Evolutionary conservation across 148 eudicot species (phyloP), one percentile per base, ranked within the genome.

Genomic region (Heliamphora exappendiculata): DNA sequence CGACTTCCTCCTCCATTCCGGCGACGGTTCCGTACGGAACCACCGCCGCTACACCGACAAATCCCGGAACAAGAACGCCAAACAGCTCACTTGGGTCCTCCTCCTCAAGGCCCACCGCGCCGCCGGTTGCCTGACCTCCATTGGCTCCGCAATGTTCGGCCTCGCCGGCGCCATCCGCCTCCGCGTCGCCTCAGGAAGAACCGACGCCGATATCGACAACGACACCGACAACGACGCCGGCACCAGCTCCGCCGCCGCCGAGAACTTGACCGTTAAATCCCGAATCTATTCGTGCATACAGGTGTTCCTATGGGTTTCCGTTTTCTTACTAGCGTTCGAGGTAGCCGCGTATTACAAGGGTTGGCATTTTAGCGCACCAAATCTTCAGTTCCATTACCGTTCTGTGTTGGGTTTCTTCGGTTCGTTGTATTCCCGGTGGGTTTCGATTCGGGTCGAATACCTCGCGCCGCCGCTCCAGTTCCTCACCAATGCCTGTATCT

Each of bases 1-100:
- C 62, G 91, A 82, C 5, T 85, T 88, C 75, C 58, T 88, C 47
- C 63, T 59, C 75, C 57, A 64, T 11, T 45, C 77, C 76, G 81
- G 33, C 58, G 83, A 22, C 76, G 84, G 17, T 31, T 67, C 36
- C 45, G 33, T 17, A 0, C 62, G 60, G 8, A 45, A 50, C 54
- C 70, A 42, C 71, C 71, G 54, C 73, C 78, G 60, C 24, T 60
- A 77, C 16, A 83, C 82, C 20, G 75, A 78, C 64, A 82, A 34
- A 9, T 0, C 22, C 41, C 68, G 68, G 13, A 89, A 88, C 75
- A 88, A 84, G 70, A 91, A 91, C 74, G 98, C 98, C 36, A 89
- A 86, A 70, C 97, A 93, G 81, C 86, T 93, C 22, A 93, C 96
- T 0, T 93, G 98, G 98, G 97, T 93, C 7, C 88, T 93, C 16